Evolutionary conservation across 495 filamentous ascomycete genomes (phyloP).

Genomic region (Penicillium angulare): DNA sequence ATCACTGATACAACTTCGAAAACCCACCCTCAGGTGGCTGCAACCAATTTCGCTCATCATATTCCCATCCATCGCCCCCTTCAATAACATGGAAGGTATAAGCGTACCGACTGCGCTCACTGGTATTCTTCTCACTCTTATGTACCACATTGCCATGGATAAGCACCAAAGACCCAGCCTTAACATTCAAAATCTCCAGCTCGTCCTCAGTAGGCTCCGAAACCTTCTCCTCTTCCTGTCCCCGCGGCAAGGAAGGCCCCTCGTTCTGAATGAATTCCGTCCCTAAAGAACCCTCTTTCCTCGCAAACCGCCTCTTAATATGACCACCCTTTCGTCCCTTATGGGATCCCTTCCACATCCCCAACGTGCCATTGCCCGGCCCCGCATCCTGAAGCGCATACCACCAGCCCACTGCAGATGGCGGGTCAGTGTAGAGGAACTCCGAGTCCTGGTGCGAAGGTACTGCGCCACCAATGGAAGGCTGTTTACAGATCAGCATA

Average conservation of each 20-base stretch:
- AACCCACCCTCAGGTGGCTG: slow-evolving; percentile 80
- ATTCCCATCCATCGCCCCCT: slow-evolving; percentile 65
- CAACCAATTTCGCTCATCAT: slow-evolving; percentile 90
- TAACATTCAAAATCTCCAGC: slow-evolving; percentile 73
- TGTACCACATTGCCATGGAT: slow-evolving; percentile 97
- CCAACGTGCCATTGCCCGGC: slow-evolving; percentile 79
- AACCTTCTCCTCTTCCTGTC: slow-evolving; percentile 33
- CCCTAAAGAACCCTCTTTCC: slow-evolving; percentile 50
- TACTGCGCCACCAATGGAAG: slow-evolving; percentile 88
- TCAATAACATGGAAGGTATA: slow-evolving; percentile 99
- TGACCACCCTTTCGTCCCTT: slow-evolving; percentile 39
- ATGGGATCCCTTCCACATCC: slow-evolving; percentile 80
- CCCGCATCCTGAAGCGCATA: slow-evolving; percentile 93
- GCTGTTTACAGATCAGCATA: slow-evolving; percentile 98
- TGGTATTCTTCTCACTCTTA: slow-evolving; percentile 90
- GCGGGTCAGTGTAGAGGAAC: slow-evolving; percentile 90
- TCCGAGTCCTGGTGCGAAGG: slow-evolving; percentile 86
- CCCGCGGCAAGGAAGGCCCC: slow-evolving; percentile 45
- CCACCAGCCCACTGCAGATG: slow-evolving; percentile 90
- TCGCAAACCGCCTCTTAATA: slow-evolving; percentile 71
- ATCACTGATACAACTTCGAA: slow-evolving; percentile 48
- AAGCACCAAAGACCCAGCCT: slow-evolving; percentile 83
- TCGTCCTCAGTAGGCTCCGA: slow-evolving; percentile 46
- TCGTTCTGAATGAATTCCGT: slow-evolving; percentile 57
- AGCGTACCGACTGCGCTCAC: slow-evolving; percentile 81